Evolutionary conservation across 225 moss, liverwort and hornwort species (phyloP).

Genomic region (Pseudisothecium myosuroides): DNA sequence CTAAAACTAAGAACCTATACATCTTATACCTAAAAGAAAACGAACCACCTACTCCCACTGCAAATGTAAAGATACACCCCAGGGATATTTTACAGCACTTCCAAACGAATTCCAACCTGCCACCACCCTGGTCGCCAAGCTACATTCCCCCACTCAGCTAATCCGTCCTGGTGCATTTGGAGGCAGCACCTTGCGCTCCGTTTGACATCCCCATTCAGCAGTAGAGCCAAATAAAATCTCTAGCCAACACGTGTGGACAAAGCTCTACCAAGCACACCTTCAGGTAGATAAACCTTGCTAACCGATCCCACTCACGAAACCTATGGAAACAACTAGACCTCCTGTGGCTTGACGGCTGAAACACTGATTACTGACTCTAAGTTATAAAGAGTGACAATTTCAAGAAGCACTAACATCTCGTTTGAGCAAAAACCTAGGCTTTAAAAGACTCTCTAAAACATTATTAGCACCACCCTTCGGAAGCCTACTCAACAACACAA

Average conservation of each 20-base stretch:
- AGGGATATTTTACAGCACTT: background rate
- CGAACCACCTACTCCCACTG: background rate
- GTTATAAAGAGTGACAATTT: background rate
- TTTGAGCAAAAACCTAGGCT: constrained; percentile 23
- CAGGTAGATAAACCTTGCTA: background rate
- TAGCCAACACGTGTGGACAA: background rate
- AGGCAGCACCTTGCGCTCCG: background rate
- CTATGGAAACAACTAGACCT: background rate
- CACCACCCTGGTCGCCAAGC: background rate
- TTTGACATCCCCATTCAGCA: background rate
- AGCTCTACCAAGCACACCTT: background rate
- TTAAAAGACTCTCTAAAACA: constrained; percentile 1
- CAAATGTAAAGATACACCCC: background rate
- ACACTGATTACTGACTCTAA: background rate
- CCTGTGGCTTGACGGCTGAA: background rate
- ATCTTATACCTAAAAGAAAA: background rate
- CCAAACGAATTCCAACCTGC: background rate
- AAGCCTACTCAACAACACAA: background rate
- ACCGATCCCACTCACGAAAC: background rate
- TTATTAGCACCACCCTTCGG: background rate
- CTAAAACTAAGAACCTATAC: background rate
- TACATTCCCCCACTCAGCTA: background rate
- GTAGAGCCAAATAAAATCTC: background rate
- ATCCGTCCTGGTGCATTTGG: background rate
- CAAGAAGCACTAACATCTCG: background rate